phyloP scores from a whole-genome alignment of 2,329 filamentous ascomycete genomes.

The Penicillium sclerotigenum region DNA sequence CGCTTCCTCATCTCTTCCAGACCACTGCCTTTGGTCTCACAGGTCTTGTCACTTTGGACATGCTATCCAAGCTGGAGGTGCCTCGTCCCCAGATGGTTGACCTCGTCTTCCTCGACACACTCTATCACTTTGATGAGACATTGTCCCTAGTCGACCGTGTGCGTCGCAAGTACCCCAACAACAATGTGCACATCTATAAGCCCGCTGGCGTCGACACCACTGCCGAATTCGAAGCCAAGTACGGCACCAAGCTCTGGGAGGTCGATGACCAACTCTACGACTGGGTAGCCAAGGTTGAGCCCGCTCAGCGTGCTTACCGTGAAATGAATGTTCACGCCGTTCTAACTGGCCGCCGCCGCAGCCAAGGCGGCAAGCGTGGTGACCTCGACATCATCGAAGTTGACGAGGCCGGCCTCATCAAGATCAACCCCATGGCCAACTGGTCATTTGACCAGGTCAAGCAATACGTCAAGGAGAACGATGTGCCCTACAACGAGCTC shows the following conservation, averaged over 20 bases:
- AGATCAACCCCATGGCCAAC: slow-evolving; percentile 95
- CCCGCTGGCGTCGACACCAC: slow-evolving; percentile 70
- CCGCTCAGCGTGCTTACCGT: slow-evolving; percentile 83
- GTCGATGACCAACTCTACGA: slow-evolving; percentile 86
- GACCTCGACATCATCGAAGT: slow-evolving; percentile 88
- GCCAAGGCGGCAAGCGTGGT: slow-evolving; percentile 89
- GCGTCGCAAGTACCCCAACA: slow-evolving; percentile 69
- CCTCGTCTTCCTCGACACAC: slow-evolving; percentile 73
- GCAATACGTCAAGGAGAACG: slow-evolving; percentile 77
- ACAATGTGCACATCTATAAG: slow-evolving; percentile 85
- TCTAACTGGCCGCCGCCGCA: slow-evolving; percentile 84
- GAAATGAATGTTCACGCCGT: slow-evolving; percentile 86
- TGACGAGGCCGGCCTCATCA: slow-evolving; percentile 86
- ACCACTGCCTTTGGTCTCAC: slow-evolving; percentile 80
- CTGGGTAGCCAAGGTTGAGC: slow-evolving; percentile 96
- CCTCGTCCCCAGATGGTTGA: slow-evolving; percentile 50
- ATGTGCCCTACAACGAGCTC: slow-evolving; percentile 90
- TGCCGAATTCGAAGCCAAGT: slow-evolving; percentile 74
- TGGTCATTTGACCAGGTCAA: slow-evolving; percentile 91
- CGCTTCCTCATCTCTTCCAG: slow-evolving; percentile 85
- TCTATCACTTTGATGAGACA: slow-evolving; percentile 79
- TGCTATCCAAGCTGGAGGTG: slow-evolving; percentile 51
- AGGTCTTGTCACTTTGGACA: slow-evolving; percentile 78
- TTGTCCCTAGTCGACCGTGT: slow-evolving; percentile 71
- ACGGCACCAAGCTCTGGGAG: slow-evolving; percentile 83